Base-by-base conservation (phyloP, 192 early-diverging fungal species). In the Umbelopsis ramanniana region DNA sequence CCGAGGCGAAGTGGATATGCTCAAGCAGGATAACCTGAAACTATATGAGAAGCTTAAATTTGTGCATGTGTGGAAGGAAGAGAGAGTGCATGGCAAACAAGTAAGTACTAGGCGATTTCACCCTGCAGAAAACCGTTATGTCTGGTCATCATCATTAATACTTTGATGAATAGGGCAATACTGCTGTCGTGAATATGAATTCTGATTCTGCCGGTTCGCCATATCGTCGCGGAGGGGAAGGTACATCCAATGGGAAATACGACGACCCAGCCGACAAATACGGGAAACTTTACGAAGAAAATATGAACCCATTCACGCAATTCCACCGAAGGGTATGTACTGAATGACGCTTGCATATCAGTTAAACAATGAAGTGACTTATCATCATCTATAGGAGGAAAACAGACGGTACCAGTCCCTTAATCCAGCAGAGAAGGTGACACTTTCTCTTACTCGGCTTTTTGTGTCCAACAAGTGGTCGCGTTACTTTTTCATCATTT, bases 41-140 rank as follows among this genome's bases (percentile, higher is more conserved):
- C 78, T 98, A 57, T 98, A 95, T 76, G 96, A 98, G 75, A 91
- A 92, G 74, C 82, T 95, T 22, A 91, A 93, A 72, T 98, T 93
- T 81, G 84, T 94, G 47, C 94, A 96, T 75, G 89, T 86, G 52
- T 95, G 76, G 76, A 78, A 74, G 63, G 76, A 78, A 33, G 72
- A 78, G 33, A 67, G 73, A 50, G 47, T 26, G 7, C 55, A 75
- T 40, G 74, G 69, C 15, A 43, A 67, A 24, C 69, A 71, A 57
- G 74, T 71, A 70, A 50, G 60, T 63, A 37, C 33, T 48, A 17
- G 3, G 14, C 3, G 17, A 29, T n/a, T n/a, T n/a, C n/a, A n/a
- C 29, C 29, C 1, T 29, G 24, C 8, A 23, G 14, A 2, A 53
- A 40, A 24, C 14, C 19, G 37, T 74, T n/a, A 22, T 60, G 45